A percentile compares a stretch with the other conserved stretches of the same genome.
These are phyloP conservation scores for Annulohypoxylon bovei DNA, from an alignment of 495 filamentous ascomycete species.

Conservation along the genomic window DNA sequence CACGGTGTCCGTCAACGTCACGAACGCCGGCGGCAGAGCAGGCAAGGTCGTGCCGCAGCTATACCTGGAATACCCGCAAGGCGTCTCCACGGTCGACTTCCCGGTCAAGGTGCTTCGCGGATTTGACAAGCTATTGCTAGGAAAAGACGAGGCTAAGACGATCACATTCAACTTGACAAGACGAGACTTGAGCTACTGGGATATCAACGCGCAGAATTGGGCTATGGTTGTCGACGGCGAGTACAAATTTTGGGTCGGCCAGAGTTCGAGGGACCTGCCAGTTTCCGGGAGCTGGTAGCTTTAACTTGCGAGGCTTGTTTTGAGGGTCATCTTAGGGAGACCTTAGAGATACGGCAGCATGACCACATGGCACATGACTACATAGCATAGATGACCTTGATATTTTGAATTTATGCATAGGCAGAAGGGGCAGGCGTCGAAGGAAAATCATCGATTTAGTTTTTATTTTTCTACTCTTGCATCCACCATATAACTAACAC, in stretches of 20 bases:
- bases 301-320: no score
- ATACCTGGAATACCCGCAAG: slow-evolving; percentile 77
- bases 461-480: background rate
- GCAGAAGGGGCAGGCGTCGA: background rate
- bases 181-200: slow-evolving; percentile 85
- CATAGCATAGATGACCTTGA: background rate
- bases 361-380: no score
- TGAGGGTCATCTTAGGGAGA: no score
- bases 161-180: slow-evolving; percentile 80
- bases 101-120: slow-evolving; percentile 78
- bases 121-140: slow-evolving; percentile 78
- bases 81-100: slow-evolving; percentile 74
- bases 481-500: background rate
- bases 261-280: slow-evolving; percentile 53
- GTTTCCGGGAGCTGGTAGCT: slow-evolving; percentile 50
- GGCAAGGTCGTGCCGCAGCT: slow-evolving; percentile 86
- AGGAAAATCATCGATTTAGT: background rate
- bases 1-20: slow-evolving; percentile 68
- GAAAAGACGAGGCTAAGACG: slow-evolving; percentile 62
- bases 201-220: slow-evolving; percentile 82
- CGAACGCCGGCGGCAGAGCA: slow-evolving; percentile 70
- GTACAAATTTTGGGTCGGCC: slow-evolving; percentile 58
- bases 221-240: slow-evolving; percentile 65
- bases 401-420: background rate
- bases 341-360: no score